Evolutionary conservation across 2,329 filamentous ascomycete genomes (phyloP), one percentile per base, ranked within the genome.

Genomic region (Cordyceps cateniannulata): DNA sequence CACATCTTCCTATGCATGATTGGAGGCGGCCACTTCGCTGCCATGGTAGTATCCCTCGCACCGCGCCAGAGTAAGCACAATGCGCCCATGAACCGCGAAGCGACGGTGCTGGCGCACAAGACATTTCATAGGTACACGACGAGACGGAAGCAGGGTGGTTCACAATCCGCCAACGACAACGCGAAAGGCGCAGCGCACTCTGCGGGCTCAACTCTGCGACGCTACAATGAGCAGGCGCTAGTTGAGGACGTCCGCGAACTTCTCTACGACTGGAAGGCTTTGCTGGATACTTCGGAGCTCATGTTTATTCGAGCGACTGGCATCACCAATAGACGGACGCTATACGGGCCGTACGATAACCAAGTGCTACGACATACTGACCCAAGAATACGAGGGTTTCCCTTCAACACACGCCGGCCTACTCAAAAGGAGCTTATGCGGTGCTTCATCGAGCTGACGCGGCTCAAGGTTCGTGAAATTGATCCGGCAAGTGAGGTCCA

Each of bases 1-100:
- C 93, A 98, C 71, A 86, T 96, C 54, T 98, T 99, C 71, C 83
- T 99, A 52, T 98, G 93, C 75, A 99, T 99, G 95, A 96, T 99
- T 55, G 95, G 95, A 25, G 95, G 95, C 62, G 95, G 95, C 0
- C 95, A 99, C 72, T 99, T 99, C 70, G 95, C 95, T 0, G 95
- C 90, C 55, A 98, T 98, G 93, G 81, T 98, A 12, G 90, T 99
- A 12, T 92, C 92, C 0, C 81, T 98, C 4, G 86, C 91, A 0
- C 93, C 95, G 0, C 90, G 92, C 64, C 79, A 89, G 58, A 84
- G 85, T 42, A 93, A 90, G 70, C 85, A 85, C 57, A 79, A 80
- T 18, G 89, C 89, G 0, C 81, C 88, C 1, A 84, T 96, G 70
- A 92, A 96, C 65, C 83, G 91, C 58, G 90, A 96, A 69, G 91